These are phyloP conservation scores for Chamaecrista fasciculata DNA, from an alignment of 306 rosid species.

Conservation along the genomic window DNA sequence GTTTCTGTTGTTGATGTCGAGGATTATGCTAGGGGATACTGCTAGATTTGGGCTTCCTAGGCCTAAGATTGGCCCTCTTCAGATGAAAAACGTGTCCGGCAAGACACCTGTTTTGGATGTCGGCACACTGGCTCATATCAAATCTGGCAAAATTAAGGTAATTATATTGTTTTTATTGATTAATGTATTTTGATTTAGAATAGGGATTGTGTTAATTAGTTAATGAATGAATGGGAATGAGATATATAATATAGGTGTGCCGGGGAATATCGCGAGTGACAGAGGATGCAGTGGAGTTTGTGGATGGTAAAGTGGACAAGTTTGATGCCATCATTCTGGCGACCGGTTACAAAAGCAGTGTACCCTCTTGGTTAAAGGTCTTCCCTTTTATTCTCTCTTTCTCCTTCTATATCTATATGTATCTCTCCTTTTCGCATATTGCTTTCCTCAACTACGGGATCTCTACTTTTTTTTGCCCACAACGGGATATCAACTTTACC, in stretches of 20 bases:
- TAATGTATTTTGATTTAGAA: no score
- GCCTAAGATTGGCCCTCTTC: slow-evolving; percentile 79
- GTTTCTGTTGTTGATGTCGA: slow-evolving; percentile 68
- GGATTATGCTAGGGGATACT: slow-evolving; percentile 88
- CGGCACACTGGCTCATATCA: slow-evolving; percentile 80
- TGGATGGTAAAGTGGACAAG: slow-evolving; percentile 64
- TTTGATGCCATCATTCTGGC: slow-evolving; percentile 78
- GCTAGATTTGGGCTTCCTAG: slow-evolving; percentile 67
- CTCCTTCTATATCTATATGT: not conserved
- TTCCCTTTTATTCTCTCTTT: not conserved
- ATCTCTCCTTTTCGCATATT: not conserved
- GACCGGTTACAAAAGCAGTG: slow-evolving; percentile 84
- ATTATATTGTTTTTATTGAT: no score
- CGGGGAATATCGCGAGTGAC: slow-evolving; percentile 60
- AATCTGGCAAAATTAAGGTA: slow-evolving; percentile 82
- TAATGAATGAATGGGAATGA: no score
- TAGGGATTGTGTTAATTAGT: no score
- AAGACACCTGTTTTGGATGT: slow-evolving; percentile 95
- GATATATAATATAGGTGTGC: slow-evolving; percentile 59
- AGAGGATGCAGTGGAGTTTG: slow-evolving; percentile 61
- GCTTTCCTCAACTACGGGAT: no score
- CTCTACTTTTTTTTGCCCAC: no score
- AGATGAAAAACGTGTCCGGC: slow-evolving; percentile 71
- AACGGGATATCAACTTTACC: no score
- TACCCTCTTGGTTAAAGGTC: slow-evolving; percentile 82